A percentile compares a stretch with the other conserved stretches of the same genome.
Conservation (phyloP, 23 red algal species). For the Gracilaria vermiculophylla region DNA sequence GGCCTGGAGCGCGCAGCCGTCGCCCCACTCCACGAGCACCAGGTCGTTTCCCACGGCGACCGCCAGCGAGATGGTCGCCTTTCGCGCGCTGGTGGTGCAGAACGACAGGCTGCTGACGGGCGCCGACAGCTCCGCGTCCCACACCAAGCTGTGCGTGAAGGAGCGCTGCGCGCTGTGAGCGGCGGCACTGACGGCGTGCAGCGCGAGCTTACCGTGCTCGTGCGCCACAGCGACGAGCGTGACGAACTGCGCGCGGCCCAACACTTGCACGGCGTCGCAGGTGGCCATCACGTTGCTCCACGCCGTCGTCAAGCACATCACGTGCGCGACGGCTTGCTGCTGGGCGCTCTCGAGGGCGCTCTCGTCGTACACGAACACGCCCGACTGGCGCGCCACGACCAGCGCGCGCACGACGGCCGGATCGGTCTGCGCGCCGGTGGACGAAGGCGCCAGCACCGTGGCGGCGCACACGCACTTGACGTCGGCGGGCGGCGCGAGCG, state of each 20-base stretch:
- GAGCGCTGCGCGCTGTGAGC: background rate
- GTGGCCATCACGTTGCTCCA: background rate
- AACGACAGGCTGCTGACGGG: background rate
- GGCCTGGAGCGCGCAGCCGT: background rate
- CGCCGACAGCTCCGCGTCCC: background rate
- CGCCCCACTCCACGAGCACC: slow-evolving; percentile 30
- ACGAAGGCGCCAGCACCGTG: background rate
- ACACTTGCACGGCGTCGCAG: slow-evolving; percentile 4
- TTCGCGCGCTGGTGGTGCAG: background rate
- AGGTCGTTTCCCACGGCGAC: slow-evolving; percentile 30
- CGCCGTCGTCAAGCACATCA: background rate
- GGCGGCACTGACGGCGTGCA: background rate
- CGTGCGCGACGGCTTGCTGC: background rate
- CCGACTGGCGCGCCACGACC: background rate
- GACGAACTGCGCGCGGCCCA: background rate
- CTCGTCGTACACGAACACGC: background rate
- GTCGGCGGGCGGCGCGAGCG: background rate
- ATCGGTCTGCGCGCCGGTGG: background rate
- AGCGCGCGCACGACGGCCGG: background rate
- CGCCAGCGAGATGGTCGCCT: background rate
- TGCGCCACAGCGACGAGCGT: slow-evolving; percentile 20
- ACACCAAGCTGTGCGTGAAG: background rate
- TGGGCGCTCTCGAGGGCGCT: background rate
- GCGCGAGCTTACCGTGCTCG: background rate
- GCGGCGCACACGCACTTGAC: background rate